Conservation (phyloP, 139 green algal genomes). For the Chlorella ohadii region DNA sequence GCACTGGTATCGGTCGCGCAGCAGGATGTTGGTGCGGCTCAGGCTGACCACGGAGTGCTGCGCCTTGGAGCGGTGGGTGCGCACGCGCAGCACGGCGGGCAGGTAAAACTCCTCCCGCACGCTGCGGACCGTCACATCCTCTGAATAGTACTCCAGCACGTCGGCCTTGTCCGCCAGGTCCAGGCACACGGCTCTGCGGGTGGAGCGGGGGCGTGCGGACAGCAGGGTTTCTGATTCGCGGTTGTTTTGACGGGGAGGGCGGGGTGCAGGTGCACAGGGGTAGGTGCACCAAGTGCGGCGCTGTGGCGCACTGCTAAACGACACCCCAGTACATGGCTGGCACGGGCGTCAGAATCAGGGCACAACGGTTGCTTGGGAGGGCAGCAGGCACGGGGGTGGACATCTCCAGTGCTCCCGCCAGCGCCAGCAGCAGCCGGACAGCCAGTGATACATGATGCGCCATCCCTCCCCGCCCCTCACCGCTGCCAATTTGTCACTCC, state of each 20-base stretch:
- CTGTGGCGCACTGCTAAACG: no score
- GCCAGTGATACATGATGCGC: background rate
- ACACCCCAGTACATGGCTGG: no score
- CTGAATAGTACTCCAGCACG: constrained; percentile 71
- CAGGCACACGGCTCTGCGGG: constrained; percentile 47
- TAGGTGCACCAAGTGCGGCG: no score
- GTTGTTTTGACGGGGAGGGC: no score
- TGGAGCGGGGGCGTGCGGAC: no score
- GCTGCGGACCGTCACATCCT: constrained; percentile 16
- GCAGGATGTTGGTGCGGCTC: constrained; percentile 60
- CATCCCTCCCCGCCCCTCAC: background rate
- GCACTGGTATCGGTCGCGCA: constrained; percentile 51
- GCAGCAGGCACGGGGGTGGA: no score
- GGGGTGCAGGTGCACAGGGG: no score
- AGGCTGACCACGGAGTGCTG: constrained; percentile 38
- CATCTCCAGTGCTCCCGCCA: no score
- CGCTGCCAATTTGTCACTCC: constrained; percentile 53
- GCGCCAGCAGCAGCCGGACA: no score
- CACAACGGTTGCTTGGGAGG: no score
- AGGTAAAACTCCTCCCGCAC: constrained; percentile 13
- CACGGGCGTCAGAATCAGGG: no score
- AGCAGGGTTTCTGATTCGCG: no score
- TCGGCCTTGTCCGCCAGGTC: constrained; percentile 66
- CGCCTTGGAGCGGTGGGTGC: constrained; percentile 4
- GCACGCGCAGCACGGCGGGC: constrained; percentile 47